Base-by-base conservation (phyloP, 2,329 filamentous ascomycete genomes). In the Stemphylium beticola region DNA sequence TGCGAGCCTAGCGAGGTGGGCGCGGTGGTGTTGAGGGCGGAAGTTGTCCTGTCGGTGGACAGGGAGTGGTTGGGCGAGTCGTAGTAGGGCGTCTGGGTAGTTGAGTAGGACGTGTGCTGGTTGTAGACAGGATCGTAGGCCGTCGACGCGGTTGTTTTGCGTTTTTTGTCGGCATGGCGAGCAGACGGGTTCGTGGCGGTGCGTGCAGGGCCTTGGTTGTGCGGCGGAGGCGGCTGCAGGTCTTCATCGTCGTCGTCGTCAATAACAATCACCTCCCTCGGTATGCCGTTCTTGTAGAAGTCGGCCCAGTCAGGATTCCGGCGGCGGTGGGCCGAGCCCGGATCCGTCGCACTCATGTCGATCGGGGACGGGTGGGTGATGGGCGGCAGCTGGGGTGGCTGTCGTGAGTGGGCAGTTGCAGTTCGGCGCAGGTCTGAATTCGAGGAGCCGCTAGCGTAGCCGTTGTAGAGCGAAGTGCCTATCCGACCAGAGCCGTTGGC, bases 11-110 rank as follows among this genome's bases (percentile, higher is more conserved):
- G 78, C 12, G 93, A 98, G 0, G 95, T 97, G 4, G 92, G 88
- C 38, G 93, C 93, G 0, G 93, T 97, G 3, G 92, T 95, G 69
- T 93, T 87, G 53, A 93, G 81, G 38, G 85, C 84, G 14, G 91
- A 95, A 29, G 89, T 89, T 12, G 91, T 96, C 60, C 91, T 86
- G 75, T 93, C 92, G 62, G 89, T 95, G 4, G 92, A 96, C 50
- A 87, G 82, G 11, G 90, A 92, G 39, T 90, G 89, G 45, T 84
- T 86, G 49, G 85, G 87, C 12, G 84, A 82, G 59, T 87, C 84
- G 66, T 89, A 86, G 58, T 86, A 85, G 45, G 90, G 87, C 24
- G 89, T 89, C 68, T 89, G 86, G 53, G 89, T 85, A 65, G 88
- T 87, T 4, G 92, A 93, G 74, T 88, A 90, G 37, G 86, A 85